Conservation (phyloP, 306 rosid genomes). For the Betula pendula region DNA sequence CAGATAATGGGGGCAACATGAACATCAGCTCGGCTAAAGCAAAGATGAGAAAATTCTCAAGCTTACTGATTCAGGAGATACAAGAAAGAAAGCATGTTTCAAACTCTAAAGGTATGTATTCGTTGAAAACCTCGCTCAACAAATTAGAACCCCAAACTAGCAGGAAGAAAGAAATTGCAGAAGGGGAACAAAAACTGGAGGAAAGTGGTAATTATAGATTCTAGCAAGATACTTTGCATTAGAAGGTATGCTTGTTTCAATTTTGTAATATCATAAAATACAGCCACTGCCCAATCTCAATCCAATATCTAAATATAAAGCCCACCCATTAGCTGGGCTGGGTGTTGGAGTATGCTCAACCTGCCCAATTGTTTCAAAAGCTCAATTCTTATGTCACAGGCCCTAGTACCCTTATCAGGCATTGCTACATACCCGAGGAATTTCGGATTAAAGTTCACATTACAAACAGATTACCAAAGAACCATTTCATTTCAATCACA, state of each 20-base stretch:
- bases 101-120: neutral
- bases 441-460: neutral
- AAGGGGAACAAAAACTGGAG: neutral
- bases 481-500: neutral
- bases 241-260: neutral
- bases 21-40: neutral
- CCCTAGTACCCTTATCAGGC: conserved; percentile 5
- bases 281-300: neutral
- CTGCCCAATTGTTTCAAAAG: neutral
- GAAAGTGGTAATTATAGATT: neutral
- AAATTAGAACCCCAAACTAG: neutral
- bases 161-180: neutral
- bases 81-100: neutral
- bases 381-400: neutral
- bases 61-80: neutral
- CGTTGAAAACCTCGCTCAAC: neutral
- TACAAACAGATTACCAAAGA: neutral
- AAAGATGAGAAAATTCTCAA: neutral
- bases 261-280: neutral
- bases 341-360: neutral
- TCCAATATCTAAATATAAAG: neutral
- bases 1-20: neutral
- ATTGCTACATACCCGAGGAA: neutral
- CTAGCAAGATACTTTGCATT: neutral
- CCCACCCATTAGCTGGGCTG: neutral